Conservation (phyloP, 1,284 basidiomycete species). For the Rhodotorula sp. region DNA sequence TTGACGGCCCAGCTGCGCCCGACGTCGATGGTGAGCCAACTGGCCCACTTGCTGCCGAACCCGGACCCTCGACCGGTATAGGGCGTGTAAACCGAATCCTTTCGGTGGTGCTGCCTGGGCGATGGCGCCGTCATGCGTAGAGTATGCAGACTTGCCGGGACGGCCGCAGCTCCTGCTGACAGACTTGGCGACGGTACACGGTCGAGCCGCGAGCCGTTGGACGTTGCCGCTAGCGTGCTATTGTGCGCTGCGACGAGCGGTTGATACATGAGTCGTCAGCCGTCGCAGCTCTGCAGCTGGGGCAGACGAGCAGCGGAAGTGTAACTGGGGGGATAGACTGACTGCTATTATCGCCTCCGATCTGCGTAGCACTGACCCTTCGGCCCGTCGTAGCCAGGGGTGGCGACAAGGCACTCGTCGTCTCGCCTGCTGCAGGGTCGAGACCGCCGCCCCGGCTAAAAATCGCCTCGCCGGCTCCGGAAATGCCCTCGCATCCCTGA, state of each 20-base stretch:
- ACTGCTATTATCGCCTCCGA: too few relatives aligned
- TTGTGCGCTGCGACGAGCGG: background rate
- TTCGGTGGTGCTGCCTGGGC: background rate
- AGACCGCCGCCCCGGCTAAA: too few relatives aligned
- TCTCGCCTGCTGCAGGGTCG: too few relatives aligned
- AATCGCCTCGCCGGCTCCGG: too few relatives aligned
- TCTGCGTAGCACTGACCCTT: too few relatives aligned
- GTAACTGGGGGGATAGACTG: too few relatives aligned
- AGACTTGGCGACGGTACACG: background rate
- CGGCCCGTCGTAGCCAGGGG: too few relatives aligned
- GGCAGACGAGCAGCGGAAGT: too few relatives aligned
- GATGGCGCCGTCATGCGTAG: slow-evolving; percentile 1
- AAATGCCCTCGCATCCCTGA: too few relatives aligned
- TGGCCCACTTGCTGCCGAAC: background rate
- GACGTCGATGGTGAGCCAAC: background rate
- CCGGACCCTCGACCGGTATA: background rate
- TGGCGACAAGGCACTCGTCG: too few relatives aligned
- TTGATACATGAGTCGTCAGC: too few relatives aligned
- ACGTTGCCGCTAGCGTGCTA: background rate
- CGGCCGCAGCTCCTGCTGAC: background rate
- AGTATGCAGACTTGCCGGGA: background rate
- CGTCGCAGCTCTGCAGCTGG: too few relatives aligned
- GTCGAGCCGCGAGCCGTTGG: background rate
- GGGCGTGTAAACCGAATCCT: background rate
- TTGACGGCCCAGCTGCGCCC: background rate